Conservation (phyloP, 805 yeast genomes). For the Spathaspora arborariae region DNA sequence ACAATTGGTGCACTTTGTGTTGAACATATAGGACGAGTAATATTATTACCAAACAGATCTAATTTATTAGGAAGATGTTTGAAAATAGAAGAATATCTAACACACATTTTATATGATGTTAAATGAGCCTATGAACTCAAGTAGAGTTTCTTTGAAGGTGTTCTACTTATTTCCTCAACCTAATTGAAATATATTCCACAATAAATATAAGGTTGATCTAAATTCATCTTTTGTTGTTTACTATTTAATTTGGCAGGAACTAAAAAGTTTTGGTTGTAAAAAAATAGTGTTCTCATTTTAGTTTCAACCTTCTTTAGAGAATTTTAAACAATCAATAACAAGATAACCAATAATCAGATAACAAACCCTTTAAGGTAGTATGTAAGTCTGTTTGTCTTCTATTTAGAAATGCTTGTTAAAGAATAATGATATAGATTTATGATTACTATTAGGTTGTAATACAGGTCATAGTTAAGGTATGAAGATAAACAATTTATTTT, state of each 20-base stretch:
- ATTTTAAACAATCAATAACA: too few relatives aligned
- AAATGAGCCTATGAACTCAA: slow-evolving; percentile 10
- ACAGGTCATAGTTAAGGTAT: too few relatives aligned
- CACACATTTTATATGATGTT: slow-evolving; percentile 7
- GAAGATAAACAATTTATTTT: too few relatives aligned
- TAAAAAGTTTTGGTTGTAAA: background rate
- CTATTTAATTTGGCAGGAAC: background rate
- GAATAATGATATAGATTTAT: too few relatives aligned
- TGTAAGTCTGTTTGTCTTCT: too few relatives aligned
- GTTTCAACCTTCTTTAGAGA: too few relatives aligned
- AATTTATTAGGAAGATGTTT: background rate
- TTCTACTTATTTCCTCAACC: background rate
- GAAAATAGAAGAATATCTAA: background rate
- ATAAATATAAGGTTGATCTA: slow-evolving; percentile 8
- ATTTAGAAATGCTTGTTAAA: too few relatives aligned
- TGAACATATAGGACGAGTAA: slow-evolving; percentile 7
- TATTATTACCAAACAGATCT: background rate
- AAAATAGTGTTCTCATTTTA: background rate
- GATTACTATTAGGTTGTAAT: too few relatives aligned
- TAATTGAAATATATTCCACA: slow-evolving; percentile 8
- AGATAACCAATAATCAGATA: too few relatives aligned
- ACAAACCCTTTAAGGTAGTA: too few relatives aligned
- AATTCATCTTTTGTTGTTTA: background rate
- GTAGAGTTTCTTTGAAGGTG: background rate
- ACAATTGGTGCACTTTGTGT: slow-evolving; percentile 2